Base-by-base conservation (phyloP, 2,329 filamentous ascomycete species). In the Scedosporium aurantiacum region DNA sequence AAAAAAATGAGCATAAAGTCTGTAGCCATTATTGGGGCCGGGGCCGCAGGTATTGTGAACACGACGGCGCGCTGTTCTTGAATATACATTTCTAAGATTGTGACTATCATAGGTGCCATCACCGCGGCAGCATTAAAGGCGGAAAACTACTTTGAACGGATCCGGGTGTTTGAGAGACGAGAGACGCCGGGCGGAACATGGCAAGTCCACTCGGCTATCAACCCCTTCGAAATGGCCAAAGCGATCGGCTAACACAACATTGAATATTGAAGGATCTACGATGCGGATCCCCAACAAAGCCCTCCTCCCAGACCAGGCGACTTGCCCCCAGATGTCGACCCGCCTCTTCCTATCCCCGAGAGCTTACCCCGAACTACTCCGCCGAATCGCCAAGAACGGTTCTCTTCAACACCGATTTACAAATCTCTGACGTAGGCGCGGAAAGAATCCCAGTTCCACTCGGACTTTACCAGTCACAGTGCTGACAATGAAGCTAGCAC, bases 401-500 rank as follows among this genome's bases (percentile, higher is more conserved):
- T 73, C 58, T 64, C 70, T 1, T 68, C 76, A 60, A 83, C 80
- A 1, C 80, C 80, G 0, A 76, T 83, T 2, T 83, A 83, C 62
- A 70, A 75, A 2, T 75, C 74, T 12, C 68, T 83, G 28, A 82
- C 80, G 79, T 80, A 65, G 70, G 76, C 8, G 32, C 32, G 32
- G 8, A 37, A 37, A 4, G 10, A 37, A 37, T 12, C 4, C 8
- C 32, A 2, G 32, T 37, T 37, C 32, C 2, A 8, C 10, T 14
- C 6, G 8, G 4, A 37, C 32, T 12, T 37, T 37, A 3, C 27
- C 10, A 4, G 27, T 3, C 7, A n/a, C 40, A 58, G 16, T 54
- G 56, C 23, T 37, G 50, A 25, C 1, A 3, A 5, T 6, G 14
- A 40, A 43, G 12, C 1, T 25, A 75, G 80, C 1, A 84, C 82